phyloP scores from a whole-genome alignment of 148 eudicot species.

The Vaccinium darrowii region DNA sequence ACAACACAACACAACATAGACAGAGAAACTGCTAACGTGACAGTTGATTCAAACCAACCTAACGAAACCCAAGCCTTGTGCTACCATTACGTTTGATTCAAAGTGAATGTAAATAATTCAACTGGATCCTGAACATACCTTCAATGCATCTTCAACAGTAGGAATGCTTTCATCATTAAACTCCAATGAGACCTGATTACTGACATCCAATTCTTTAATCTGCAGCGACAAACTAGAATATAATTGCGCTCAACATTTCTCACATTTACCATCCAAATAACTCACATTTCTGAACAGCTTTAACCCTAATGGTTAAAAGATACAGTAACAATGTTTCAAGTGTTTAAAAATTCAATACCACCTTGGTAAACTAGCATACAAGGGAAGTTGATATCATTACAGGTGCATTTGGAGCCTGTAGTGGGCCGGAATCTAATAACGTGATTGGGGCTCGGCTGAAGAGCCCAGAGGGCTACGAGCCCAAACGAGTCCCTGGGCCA shows the following conservation, averaged over 20 bases:
- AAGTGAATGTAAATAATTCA: not conserved
- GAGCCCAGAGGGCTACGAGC: too few relatives aligned
- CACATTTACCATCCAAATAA: slow-evolving; percentile 13
- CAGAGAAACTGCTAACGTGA: not conserved
- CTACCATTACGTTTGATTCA: not conserved
- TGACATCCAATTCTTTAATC: slow-evolving; percentile 61
- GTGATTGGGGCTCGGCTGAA: too few relatives aligned
- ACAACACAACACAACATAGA: not conserved
- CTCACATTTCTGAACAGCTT: slow-evolving; percentile 3
- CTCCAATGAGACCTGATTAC: slow-evolving; percentile 36
- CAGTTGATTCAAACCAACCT: not conserved
- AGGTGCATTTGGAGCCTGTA: not conserved
- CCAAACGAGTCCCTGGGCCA: too few relatives aligned
- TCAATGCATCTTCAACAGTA: slow-evolving; percentile 77
- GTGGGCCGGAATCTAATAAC: too few relatives aligned
- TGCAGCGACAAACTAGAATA: slow-evolving; percentile 37
- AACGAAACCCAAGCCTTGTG: not conserved
- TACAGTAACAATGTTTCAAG: not conserved
- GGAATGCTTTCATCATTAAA: slow-evolving; percentile 50
- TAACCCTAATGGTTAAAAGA: not conserved
- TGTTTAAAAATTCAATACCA: not conserved
- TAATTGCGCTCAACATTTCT: slow-evolving; percentile 11
- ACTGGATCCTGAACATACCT: slow-evolving; percentile 40
- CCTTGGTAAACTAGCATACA: not conserved
- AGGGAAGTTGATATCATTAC: not conserved